Evolutionary conservation across 345 rosid genomes (phyloP), one percentile per base, ranked within the genome.

Genomic region (Reutealis trisperma): DNA sequence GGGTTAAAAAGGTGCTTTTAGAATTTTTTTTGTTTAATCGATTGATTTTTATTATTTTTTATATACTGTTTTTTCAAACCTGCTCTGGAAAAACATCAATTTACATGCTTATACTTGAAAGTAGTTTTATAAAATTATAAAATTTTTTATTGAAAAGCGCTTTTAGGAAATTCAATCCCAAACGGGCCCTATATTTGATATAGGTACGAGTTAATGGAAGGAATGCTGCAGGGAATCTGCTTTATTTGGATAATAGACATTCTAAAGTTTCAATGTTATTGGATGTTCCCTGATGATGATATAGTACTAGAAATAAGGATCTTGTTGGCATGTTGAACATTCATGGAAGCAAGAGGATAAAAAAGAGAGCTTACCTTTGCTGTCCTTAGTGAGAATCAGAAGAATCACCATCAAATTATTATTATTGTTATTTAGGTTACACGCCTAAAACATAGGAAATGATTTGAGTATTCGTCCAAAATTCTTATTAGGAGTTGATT

Each of bases 401-500:
- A 64, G 47, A 64, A 64, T 34, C 19, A 37, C 25, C 51, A 8
- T 7, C 8, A 34, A 21, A 10, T 12, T 5, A 2, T 21, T 22
- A 42, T 0, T 65, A 5, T 30, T n/a, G n/a, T n/a, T 30, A 14
- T 65, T 21, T 65, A n/a, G n/a, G 19, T 13, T 15, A 16, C 47
- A 64, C 12, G 6, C 30, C 5, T 21, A 45, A 22, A 19, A n/a
- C 54, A 21, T 15, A 3, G 8, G 70, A 41, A 14, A 11, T 42
- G 21, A 51, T 49, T 25, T 69, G 54, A 2, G 42, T 34, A 11
- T 21, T 37, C 41, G n/a, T 55, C 63, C n/a, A 11, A 61, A 52
- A 27, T 70, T 52, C 61, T 54, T 70, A 15, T 21, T 22, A 71
- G 74, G 65, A 24, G 19, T 25, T 30, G 70, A 65, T 45, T 69